These are phyloP conservation scores for Neltuma alba DNA, from an alignment of 306 rosid genomes.

Conservation along the genomic window DNA sequence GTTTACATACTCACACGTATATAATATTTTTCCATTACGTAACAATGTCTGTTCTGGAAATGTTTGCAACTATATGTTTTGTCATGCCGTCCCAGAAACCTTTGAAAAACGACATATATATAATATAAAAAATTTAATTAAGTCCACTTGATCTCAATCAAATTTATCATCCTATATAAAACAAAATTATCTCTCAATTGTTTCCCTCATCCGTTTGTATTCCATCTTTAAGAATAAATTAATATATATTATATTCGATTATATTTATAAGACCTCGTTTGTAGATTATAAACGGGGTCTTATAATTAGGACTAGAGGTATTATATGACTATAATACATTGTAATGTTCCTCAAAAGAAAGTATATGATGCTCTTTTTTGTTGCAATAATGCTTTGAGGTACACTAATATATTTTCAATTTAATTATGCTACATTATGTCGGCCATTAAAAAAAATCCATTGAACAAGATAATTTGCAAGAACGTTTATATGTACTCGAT, in stretches of 20 bases:
- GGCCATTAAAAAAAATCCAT: no score
- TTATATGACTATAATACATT: neutral
- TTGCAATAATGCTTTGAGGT: neutral
- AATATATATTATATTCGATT: no score
- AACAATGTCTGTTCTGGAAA: neutral
- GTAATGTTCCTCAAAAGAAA: neutral
- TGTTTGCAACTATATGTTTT: neutral
- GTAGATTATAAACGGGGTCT: no score
- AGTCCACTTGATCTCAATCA: neutral
- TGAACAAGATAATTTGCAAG: no score
- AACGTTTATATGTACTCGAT: no score
- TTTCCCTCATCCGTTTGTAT: neutral
- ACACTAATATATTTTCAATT: neutral
- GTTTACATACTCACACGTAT: neutral
- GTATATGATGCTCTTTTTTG: neutral
- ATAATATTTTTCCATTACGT: neutral
- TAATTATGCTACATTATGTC: no score
- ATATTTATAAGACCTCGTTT: no score
- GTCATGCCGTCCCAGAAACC: neutral
- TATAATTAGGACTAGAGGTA: no score
- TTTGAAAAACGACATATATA: neutral
- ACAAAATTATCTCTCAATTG: neutral
- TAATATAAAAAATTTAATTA: neutral
- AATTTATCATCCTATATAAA: neutral
- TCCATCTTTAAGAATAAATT: neutral